These are phyloP conservation scores for Escovopsis sp. DNA, from an alignment of 2,329 filamentous ascomycete species.

Conservation along the genomic window DNA sequence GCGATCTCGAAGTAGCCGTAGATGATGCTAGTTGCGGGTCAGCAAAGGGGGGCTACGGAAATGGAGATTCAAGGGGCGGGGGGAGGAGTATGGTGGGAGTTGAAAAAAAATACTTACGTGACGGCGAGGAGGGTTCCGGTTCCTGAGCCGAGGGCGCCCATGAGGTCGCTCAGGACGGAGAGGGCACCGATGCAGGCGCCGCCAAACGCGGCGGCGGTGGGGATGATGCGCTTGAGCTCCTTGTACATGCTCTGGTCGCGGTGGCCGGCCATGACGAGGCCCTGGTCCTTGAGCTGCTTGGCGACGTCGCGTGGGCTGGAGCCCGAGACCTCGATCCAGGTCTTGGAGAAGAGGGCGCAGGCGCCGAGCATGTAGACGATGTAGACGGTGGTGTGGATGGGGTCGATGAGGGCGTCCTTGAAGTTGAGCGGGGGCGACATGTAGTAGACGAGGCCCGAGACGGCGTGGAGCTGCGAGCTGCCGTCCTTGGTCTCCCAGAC, in stretches of 20 bases:
- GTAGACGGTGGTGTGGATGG: slow-evolving; percentile 91
- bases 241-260: slow-evolving; percentile 99
- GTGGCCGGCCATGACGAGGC: slow-evolving; percentile 97
- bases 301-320: slow-evolving; percentile 95
- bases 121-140: slow-evolving; percentile 97
- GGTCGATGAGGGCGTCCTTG: slow-evolving; percentile 90
- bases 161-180: slow-evolving; percentile 86
- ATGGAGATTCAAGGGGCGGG: no score
- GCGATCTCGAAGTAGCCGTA: slow-evolving; percentile 99
- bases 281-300: slow-evolving; percentile 99
- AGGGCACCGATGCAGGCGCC: slow-evolving; percentile 97
- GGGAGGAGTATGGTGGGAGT: no score
- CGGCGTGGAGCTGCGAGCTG: slow-evolving; percentile 85
- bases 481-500: slow-evolving; percentile 97
- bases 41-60: slow-evolving; percentile 9
- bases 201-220: slow-evolving; percentile 93
- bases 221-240: slow-evolving; percentile 98
- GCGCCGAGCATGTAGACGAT: slow-evolving; percentile 96
- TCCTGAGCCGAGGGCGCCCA: slow-evolving; percentile 89
- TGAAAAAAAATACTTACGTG: slow-evolving; percentile 57
- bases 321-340: slow-evolving; percentile 98
- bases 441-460: slow-evolving; percentile 94
- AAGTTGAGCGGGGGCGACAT: slow-evolving; percentile 98
- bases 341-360: slow-evolving; percentile 98
- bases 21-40: slow-evolving; percentile 60